Evolutionary conservation across 2,329 filamentous ascomycete species (phyloP).

Genomic region (Ophiocordyceps sinensis): DNA sequence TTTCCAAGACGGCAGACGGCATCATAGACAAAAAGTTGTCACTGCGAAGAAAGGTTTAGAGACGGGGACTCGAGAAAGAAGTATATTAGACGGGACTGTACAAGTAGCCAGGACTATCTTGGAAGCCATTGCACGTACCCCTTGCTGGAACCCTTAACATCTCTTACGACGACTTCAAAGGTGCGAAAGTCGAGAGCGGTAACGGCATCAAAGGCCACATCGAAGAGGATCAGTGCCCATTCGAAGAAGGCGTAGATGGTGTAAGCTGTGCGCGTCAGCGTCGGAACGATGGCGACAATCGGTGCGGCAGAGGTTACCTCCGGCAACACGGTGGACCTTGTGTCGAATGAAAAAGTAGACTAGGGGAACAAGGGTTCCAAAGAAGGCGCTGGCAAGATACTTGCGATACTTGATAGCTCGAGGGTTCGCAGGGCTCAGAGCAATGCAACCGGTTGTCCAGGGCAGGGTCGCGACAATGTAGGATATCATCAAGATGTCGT

Average conservation of each 20-base stretch:
- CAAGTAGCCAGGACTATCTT: constrained; percentile 45
- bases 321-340: constrained; percentile 86
- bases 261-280: constrained; percentile 50
- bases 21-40: constrained; percentile 30
- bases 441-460: constrained; percentile 86
- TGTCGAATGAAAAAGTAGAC: constrained; percentile 98
- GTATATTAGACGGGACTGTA: constrained; percentile 17
- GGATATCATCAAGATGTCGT: constrained; percentile 98
- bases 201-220: constrained; percentile 91
- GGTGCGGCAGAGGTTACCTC: constrained; percentile 48
- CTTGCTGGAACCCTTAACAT: constrained; percentile 82
- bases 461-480: constrained; percentile 89
- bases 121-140: constrained; percentile 98
- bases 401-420: constrained; percentile 80
- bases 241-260: constrained; percentile 97
- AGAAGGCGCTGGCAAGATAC: constrained; percentile 69
- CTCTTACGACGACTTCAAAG: constrained; percentile 77
- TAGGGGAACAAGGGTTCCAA: constrained; percentile 76
- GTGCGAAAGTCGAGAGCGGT: constrained; percentile 83
- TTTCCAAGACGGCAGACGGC: constrained; percentile 43
- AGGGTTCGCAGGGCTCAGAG: constrained; percentile 72
- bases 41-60: constrained; percentile 31
- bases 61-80: constrained; percentile 17
- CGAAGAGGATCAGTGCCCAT: constrained; percentile 87
- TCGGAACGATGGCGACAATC: neutral